A percentile compares a stretch with the other conserved stretches of the same genome.
phyloP scores from a whole-genome alignment of 306 rosid species.

The Cicer cuneatum region DNA sequence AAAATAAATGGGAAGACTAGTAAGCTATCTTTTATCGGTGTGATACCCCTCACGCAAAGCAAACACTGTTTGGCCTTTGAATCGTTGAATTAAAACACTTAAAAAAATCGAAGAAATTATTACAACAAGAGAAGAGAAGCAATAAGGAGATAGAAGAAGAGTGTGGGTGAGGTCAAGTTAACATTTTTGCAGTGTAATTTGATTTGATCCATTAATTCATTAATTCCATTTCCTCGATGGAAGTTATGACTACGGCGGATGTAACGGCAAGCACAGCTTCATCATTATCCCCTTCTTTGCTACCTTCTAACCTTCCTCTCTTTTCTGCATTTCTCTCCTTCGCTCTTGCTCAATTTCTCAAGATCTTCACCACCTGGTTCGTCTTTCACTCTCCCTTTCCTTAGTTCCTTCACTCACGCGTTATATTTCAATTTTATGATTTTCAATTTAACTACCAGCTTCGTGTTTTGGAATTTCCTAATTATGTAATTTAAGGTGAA shows the following conservation, averaged over 20 bases:
- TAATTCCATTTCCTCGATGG: slow-evolving; percentile 37
- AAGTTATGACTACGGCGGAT: slow-evolving; percentile 65
- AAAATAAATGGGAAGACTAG: too few species aligned
- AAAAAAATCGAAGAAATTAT: background rate
- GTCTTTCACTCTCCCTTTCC: background rate
- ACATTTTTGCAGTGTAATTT: background rate
- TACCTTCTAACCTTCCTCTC: slow-evolving; percentile 68
- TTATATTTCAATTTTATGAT: background rate
- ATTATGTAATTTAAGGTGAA: background rate
- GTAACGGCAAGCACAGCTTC: slow-evolving; percentile 54
- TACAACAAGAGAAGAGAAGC: background rate
- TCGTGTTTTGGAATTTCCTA: background rate
- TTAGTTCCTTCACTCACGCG: background rate
- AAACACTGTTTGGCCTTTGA: slow-evolving; percentile 13
- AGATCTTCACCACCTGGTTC: slow-evolving; percentile 95
- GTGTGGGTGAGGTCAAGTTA: background rate
- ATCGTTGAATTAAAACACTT: background rate
- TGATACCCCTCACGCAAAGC: background rate
- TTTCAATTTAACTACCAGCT: background rate
- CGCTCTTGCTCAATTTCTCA: slow-evolving; percentile 87
- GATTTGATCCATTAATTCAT: background rate
- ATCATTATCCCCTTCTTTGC: slow-evolving; percentile 18
- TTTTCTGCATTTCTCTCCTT: slow-evolving; percentile 70
- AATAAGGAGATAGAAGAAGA: slow-evolving; percentile 12
- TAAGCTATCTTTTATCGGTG: background rate